Evolutionary conservation across 2,329 filamentous ascomycete genomes (phyloP).

Genomic region (Monilinia fructigena): DNA sequence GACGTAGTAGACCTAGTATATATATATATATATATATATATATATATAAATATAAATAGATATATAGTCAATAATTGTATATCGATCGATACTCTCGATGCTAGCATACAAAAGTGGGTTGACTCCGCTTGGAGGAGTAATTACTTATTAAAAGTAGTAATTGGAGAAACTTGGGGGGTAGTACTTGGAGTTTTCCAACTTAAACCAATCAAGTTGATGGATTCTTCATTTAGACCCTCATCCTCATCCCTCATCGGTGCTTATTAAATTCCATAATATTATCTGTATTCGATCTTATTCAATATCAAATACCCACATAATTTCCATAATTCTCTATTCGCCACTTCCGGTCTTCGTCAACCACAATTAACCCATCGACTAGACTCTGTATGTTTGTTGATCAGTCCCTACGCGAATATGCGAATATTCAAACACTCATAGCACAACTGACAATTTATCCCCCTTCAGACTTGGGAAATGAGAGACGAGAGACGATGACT

Average conservation of each 20-base stretch:
- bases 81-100: too few relatives aligned
- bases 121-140: not conserved
- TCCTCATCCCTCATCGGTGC: not conserved
- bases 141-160: too few relatives aligned
- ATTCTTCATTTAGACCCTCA: not conserved
- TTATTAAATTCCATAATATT: not conserved
- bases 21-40: too few relatives aligned
- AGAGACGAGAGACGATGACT: not conserved
- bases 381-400: not conserved
- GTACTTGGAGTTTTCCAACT: not conserved
- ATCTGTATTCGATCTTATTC: constrained; percentile 8
- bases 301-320: constrained; percentile 5
- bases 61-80: too few relatives aligned
- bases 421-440: not conserved
- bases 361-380: not conserved
- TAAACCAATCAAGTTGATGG: not conserved
- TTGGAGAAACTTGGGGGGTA: too few relatives aligned
- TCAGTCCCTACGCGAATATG: constrained; percentile 7
- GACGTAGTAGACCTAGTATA: too few relatives aligned
- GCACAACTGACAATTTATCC: not conserved
- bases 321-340: not conserved
- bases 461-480: not conserved
- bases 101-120: not conserved
- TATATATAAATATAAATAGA: too few relatives aligned
- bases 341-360: constrained; percentile 16